Evolutionary conservation across 352 stramenopile species (phyloP).

Genomic region (Globisporangium paroecandrum): DNA sequence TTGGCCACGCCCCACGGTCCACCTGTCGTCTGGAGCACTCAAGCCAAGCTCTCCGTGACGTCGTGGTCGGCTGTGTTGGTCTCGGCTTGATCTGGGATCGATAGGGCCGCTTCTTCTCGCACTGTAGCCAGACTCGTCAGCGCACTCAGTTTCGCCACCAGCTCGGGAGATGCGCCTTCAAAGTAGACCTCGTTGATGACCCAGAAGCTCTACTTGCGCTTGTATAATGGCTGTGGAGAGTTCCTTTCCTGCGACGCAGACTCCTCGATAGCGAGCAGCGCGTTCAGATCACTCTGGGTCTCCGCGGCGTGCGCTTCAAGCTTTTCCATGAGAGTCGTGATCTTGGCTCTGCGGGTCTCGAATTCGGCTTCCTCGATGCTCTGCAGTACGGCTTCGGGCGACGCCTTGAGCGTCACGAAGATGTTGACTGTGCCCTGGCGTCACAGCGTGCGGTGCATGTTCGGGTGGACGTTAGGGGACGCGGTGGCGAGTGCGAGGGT

Average conservation of each 20-base stretch:
- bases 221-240: neutral
- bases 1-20: constrained; percentile 26
- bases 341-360: too few relatives aligned
- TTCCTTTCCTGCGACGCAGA: too few relatives aligned
- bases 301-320: too few relatives aligned
- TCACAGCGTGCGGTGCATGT: constrained; percentile 24
- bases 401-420: constrained; percentile 9
- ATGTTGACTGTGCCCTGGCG: constrained; percentile 20
- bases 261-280: too few relatives aligned
- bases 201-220: constrained; percentile 19
- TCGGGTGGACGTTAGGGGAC: constrained; percentile 10
- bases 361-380: too few relatives aligned
- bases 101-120: neutral
- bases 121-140: constrained; percentile 1
- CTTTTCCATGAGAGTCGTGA: too few relatives aligned
- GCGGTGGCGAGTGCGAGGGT: too few relatives aligned
- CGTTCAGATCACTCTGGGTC: too few relatives aligned
- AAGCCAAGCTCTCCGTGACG: neutral
- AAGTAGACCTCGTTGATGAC: constrained; percentile 30
- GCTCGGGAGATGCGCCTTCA: constrained; percentile 18
- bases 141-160: constrained; percentile 23
- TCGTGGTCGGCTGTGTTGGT: neutral
- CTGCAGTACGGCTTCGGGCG: too few relatives aligned
- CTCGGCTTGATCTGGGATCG: neutral
- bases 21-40: neutral